These are phyloP conservation scores for Rhodofomes roseus DNA, from an alignment of 1,284 basidiomycete genomes.

Conservation along the genomic window DNA sequence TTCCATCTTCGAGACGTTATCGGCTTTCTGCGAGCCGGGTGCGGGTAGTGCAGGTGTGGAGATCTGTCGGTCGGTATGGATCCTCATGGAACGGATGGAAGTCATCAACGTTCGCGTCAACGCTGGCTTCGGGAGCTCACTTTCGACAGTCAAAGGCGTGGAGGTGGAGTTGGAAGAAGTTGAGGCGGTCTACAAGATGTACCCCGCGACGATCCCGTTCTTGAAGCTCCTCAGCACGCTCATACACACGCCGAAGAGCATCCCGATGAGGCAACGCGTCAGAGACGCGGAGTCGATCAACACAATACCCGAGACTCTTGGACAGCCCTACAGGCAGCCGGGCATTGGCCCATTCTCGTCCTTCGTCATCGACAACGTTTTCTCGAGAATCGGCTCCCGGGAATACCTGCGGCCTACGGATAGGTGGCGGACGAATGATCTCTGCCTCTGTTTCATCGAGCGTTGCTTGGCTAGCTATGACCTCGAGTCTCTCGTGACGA, in stretches of 20 bases:
- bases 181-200: constrained; percentile 75
- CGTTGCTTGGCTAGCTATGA: constrained; percentile 80
- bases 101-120: constrained; percentile 72
- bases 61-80: constrained; percentile 81
- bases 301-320: constrained; percentile 75
- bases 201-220: constrained; percentile 88
- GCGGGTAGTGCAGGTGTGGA: constrained; percentile 72
- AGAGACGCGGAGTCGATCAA: constrained; percentile 59
- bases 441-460: constrained; percentile 84
- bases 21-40: constrained; percentile 81
- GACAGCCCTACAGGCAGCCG: constrained; percentile 70
- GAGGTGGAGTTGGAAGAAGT: constrained; percentile 84
- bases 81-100: constrained; percentile 77
- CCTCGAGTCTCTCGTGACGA: constrained; percentile 58
- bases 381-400: constrained; percentile 65
- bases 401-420: constrained; percentile 78
- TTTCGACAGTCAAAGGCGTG: constrained; percentile 62
- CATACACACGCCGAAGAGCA: constrained; percentile 71
- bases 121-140: constrained; percentile 33
- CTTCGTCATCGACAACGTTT: constrained; percentile 89
- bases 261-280: constrained; percentile 56
- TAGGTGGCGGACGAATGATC: constrained; percentile 84
- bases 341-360: constrained; percentile 77
- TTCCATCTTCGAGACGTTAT: constrained; percentile 77
- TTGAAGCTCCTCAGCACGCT: constrained; percentile 80